phyloP scores from a whole-genome alignment of 306 rosid genomes.

The Oemleria cerasiformis region DNA sequence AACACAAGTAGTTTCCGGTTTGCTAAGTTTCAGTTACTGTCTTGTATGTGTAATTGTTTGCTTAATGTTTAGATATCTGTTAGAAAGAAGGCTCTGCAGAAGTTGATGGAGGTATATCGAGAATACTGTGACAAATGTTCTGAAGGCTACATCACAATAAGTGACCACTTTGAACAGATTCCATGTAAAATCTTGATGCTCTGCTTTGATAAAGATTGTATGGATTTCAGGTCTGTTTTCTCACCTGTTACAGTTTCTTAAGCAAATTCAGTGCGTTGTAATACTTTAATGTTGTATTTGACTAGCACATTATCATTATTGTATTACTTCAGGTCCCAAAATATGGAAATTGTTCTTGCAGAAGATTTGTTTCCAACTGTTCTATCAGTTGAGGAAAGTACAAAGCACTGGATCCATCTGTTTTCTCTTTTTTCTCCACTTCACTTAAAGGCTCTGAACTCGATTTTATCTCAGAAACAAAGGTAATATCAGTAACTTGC shows the following conservation, averaged over 20 bases:
- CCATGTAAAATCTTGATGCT: constrained; percentile 88
- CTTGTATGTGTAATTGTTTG: constrained; percentile 16
- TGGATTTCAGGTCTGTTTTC: constrained; percentile 74
- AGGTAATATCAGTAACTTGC: constrained; percentile 48
- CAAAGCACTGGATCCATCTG: constrained; percentile 84
- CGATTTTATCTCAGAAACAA: constrained; percentile 71
- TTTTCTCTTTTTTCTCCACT: constrained; percentile 65
- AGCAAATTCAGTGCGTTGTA: constrained; percentile 15
- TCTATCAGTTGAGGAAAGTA: constrained; percentile 66
- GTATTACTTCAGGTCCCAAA: constrained; percentile 53
- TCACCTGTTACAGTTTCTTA: constrained; percentile 23
- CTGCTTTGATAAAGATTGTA: constrained; percentile 85
- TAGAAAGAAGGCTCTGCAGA: constrained; percentile 70
- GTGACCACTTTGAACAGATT: constrained; percentile 66
- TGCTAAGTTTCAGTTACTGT: constrained; percentile 17
- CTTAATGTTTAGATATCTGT: constrained; percentile 56
- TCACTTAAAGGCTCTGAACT: constrained; percentile 61
- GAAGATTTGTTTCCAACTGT: constrained; percentile 61
- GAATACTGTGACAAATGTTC: constrained; percentile 75
- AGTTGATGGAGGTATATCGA: constrained; percentile 67
- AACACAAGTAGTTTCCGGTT: constrained; percentile 5
- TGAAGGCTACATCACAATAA: constrained; percentile 50
- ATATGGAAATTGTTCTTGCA: constrained; percentile 73
- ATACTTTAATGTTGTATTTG: constrained; percentile 6
- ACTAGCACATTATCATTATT: constrained; percentile 15